A percentile compares a stretch with the other conserved stretches of the same genome.
Evolutionary conservation across 495 filamentous ascomycete species (phyloP).

Genomic region (Penicillium pulvis): DNA sequence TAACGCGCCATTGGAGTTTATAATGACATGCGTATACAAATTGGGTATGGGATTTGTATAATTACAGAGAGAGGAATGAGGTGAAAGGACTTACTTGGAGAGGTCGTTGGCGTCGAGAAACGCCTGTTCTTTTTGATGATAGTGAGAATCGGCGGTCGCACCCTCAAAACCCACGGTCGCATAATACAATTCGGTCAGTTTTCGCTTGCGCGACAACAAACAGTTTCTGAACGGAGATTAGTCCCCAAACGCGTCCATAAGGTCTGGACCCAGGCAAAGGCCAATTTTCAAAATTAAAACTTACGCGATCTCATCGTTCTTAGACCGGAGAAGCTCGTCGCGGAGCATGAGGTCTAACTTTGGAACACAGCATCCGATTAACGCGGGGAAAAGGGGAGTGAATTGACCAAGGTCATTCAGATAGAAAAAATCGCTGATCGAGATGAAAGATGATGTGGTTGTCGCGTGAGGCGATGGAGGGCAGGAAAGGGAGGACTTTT

Average conservation of each 20-base stretch:
- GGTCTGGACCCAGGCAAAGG: slow-evolving; percentile 13
- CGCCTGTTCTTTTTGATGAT: slow-evolving; percentile 50
- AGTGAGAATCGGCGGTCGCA: slow-evolving; percentile 59
- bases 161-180: slow-evolving; percentile 52
- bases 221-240: slow-evolving; percentile 62
- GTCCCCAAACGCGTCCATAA: slow-evolving; percentile 28
- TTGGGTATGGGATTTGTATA: slow-evolving; percentile 5
- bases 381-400: slow-evolving; percentile 51
- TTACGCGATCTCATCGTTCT: slow-evolving; percentile 65
- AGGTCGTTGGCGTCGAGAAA: slow-evolving; percentile 79
- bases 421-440: slow-evolving; percentile 51
- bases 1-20: slow-evolving; percentile 23
- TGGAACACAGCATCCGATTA: slow-evolving; percentile 62
- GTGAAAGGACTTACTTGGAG: slow-evolving; percentile 62
- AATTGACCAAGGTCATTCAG: slow-evolving; percentile 53
- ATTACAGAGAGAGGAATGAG: slow-evolving; percentile 20
- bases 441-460: slow-evolving; percentile 57
- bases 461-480: slow-evolving; percentile 47
- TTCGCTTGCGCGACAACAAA: slow-evolving; percentile 77
- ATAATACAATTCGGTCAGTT: slow-evolving; percentile 77
- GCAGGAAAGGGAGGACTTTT: slow-evolving; percentile 42
- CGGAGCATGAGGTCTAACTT: slow-evolving; percentile 58
- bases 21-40: neutral
- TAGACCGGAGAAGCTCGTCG: slow-evolving; percentile 58
- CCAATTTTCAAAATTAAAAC: slow-evolving; percentile 39